Evolutionary conservation across 495 filamentous ascomycete genomes (phyloP), one percentile per base, ranked within the genome.

Genomic region (Podospora anserina): DNA sequence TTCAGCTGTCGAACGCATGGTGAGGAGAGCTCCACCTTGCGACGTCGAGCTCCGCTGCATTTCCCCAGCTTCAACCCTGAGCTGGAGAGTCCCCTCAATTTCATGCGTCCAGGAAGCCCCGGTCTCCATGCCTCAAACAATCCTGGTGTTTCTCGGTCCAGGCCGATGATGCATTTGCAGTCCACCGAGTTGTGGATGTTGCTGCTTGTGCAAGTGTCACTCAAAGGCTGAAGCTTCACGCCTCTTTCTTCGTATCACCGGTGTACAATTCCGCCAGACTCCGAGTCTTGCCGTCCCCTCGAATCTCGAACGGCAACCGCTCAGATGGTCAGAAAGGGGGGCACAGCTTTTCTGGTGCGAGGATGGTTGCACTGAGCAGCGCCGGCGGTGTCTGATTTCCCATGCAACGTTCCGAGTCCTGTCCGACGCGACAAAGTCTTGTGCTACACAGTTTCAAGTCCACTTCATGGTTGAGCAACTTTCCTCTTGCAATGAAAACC

Each of bases 121-220:
- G 7, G 20, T 61, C 27, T 18, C 20, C 4, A 61, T 19, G 9
- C 56, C 7, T 20, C 9, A 27, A 19, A 20, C 19, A 7, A 23
- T 59, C 26, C 19, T 59, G 19, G 56, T 59, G 56, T 59, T 27
- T 59, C 19, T 59, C 56, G 56, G 56, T 20, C 56, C 56, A 59
- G 56, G 15, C 56, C 56, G 56, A 20, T 20, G 56, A 20, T 3
- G 19, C 26, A 20, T 59, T 23, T 58, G n/a, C 23, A 19, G n/a
- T n/a, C n/a, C 18, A 23, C 23, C 23, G 23, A 23, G 23, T 23
- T 23, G 23, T 23, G 23, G 23, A 2, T 23, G 23, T 23, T 23
- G 23, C 23, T 23, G 23, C 23, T 2, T 23, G 23, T 59, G 26
- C n/a, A 59, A 20, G 1, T 27, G 20, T 27, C 19, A 18, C 26